These are phyloP conservation scores for Talaromyces albobiverticillius DNA, from an alignment of 2,329 filamentous ascomycete species.

Conservation along the genomic window DNA sequence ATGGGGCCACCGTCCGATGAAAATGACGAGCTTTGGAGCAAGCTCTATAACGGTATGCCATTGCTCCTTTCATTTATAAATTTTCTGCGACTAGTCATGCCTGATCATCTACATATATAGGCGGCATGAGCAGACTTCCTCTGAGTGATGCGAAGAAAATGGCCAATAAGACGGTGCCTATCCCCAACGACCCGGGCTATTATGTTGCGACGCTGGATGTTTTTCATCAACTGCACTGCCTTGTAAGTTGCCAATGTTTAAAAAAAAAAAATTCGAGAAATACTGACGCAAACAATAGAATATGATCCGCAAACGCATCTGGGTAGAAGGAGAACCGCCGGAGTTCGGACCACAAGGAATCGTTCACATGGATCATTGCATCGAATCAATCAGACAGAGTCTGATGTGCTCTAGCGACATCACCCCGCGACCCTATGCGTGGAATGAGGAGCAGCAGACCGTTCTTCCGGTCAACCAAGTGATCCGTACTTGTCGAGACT, in stretches of 20 bases:
- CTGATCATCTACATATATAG: not conserved
- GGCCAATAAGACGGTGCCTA: not conserved
- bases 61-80: not conserved
- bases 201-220: conserved; percentile 9
- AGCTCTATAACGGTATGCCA: not conserved
- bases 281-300: not conserved
- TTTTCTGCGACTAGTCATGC: not conserved
- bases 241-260: too few species aligned
- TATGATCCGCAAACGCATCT: conserved; percentile 4
- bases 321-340: not conserved
- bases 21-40: not conserved
- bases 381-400: conserved; percentile 1
- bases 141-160: not conserved
- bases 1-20: not conserved
- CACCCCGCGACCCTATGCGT: not conserved
- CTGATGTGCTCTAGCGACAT: conserved; percentile 4
- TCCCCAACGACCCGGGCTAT: not conserved
- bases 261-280: not conserved
- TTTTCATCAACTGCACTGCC: conserved; percentile 14
- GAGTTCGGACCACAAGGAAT: not conserved
- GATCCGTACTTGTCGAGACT: conserved; percentile 2
- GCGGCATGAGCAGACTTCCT: not conserved
- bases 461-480: not conserved
- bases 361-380: conserved; percentile 4
- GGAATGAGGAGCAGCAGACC: not conserved